A percentile compares a stretch with the other conserved stretches of the same genome.
These are phyloP conservation scores for Axilococcus clingmanii DNA, from an alignment of 139 green algal genomes.

Conservation along the genomic window DNA sequence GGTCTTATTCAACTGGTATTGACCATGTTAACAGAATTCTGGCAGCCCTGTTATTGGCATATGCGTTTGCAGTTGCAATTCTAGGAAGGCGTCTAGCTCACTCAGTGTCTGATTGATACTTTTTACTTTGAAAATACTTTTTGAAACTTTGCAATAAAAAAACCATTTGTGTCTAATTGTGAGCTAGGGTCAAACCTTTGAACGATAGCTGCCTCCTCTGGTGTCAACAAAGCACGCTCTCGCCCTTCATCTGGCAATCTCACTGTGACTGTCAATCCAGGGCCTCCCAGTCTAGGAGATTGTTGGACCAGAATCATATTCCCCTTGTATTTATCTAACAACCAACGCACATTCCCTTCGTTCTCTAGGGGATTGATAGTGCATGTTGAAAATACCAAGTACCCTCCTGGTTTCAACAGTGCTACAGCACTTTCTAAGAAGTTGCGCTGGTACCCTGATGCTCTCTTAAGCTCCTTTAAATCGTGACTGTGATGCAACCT, in stretches of 20 bases:
- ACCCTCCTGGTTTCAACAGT: conserved; percentile 63
- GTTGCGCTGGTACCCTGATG: conserved; percentile 56
- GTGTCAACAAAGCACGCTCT: conserved; percentile 41
- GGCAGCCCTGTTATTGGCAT: conserved; percentile 6
- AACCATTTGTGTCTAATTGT: conserved; percentile 69
- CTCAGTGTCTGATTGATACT: background rate
- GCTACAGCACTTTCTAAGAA: conserved; percentile 65
- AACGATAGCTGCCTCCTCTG: conserved; percentile 53
- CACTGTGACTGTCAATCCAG: conserved; percentile 33
- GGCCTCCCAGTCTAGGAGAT: conserved; percentile 38
- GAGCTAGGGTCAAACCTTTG: conserved; percentile 72
- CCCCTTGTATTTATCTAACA: conserved; percentile 68
- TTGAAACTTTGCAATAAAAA: conserved; percentile 83
- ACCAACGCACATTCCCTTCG: conserved; percentile 74
- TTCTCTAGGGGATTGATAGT: conserved; percentile 85
- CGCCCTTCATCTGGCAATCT: background rate
- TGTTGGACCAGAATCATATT: conserved; percentile 46
- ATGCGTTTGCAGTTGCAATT: conserved; percentile 9
- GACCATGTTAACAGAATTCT: conserved; percentile 12
- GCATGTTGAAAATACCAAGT: conserved; percentile 85
- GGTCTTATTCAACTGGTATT: background rate
- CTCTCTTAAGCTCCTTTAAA: conserved; percentile 34
- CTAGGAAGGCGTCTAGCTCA: conserved; percentile 4
- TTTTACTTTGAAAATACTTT: conserved; percentile 37
- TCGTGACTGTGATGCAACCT: conserved; percentile 26